Percentiles rank a stretch among this genome's conserved stretches.
phyloP scores from a whole-genome alignment of 2,329 filamentous ascomycete genomes.

The Arthrobotrys conoides region DNA sequence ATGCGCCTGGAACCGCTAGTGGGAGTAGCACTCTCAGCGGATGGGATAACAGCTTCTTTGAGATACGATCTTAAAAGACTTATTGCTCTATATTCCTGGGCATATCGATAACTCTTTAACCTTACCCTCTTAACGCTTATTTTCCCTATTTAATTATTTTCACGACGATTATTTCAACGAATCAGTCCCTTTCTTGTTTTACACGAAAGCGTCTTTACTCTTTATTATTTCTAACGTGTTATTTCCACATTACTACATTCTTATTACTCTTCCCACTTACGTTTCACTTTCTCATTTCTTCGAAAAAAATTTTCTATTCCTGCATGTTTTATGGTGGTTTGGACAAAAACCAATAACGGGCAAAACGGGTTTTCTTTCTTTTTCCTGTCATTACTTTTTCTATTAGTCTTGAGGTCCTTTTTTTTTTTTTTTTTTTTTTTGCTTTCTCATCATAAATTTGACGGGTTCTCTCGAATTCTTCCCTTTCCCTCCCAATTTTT shows the following conservation, averaged over 20 bases:
- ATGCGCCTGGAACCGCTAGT: constrained; percentile 19
- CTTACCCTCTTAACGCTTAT: no score
- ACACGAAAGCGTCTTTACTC: not conserved
- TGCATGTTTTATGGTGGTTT: not conserved
- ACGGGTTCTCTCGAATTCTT: no score
- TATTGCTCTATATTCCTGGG: not conserved
- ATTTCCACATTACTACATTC: not conserved
- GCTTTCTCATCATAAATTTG: no score
- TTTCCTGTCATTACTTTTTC: not conserved
- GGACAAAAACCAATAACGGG: not conserved
- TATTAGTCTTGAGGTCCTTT: no score
- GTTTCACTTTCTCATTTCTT: not conserved
- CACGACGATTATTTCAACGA: no score
- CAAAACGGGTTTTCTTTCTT: not conserved
- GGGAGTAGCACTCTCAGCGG: constrained; percentile 39
- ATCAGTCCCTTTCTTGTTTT: not conserved
- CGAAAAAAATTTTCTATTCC: not conserved
- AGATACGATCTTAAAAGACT: constrained; percentile 25
- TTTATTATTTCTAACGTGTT: not conserved
- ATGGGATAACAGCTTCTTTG: constrained; percentile 58
- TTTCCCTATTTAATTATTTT: no score
- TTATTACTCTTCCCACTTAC: not conserved
- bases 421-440: not conserved
- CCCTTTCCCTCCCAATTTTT: not conserved
- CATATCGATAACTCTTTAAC: not conserved